Conservation (phyloP, 202 grass and related monocot genomes). For the Carex arenaria region DNA sequence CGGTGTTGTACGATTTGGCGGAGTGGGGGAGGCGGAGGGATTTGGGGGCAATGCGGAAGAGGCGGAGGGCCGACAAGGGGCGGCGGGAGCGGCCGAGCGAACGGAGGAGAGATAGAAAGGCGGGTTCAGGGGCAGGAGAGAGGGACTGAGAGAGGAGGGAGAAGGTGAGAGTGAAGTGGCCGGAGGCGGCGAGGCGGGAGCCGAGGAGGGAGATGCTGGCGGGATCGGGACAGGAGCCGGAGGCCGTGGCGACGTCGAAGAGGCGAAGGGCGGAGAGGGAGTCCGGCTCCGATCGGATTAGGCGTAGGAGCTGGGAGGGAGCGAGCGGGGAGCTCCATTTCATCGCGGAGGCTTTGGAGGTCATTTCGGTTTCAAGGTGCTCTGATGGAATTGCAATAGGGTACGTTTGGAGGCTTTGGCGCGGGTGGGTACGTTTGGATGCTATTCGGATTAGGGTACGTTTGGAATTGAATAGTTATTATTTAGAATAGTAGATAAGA, state of each 20-base stretch:
- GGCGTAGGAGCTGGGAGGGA: slow-evolving; percentile 50
- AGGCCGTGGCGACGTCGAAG: slow-evolving; percentile 67
- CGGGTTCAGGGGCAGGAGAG: slow-evolving; percentile 36
- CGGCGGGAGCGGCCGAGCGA: slow-evolving; percentile 50
- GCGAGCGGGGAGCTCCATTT: slow-evolving; percentile 57
- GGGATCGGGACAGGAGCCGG: slow-evolving; percentile 57
- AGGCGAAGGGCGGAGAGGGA: slow-evolving; percentile 55
- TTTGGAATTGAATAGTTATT: no score
- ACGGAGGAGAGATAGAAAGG: slow-evolving; percentile 70
- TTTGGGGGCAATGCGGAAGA: slow-evolving; percentile 60
- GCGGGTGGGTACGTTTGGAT: no score
- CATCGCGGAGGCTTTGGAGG: not conserved
- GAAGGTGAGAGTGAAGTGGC: slow-evolving; percentile 51
- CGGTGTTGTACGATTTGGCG: slow-evolving; percentile 67
- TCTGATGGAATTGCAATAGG: not conserved
- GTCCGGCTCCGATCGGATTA: slow-evolving; percentile 52
- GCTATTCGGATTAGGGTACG: no score
- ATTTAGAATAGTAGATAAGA: no score
- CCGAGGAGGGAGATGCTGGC: slow-evolving; percentile 47
- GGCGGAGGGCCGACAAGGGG: slow-evolving; percentile 65
- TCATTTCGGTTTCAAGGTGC: not conserved
- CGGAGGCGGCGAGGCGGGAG: slow-evolving; percentile 57
- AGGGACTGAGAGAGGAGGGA: slow-evolving; percentile 37
- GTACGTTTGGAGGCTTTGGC: no score
- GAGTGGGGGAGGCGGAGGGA: slow-evolving; percentile 51